Percentiles rank a stretch among this genome's conserved stretches.
These are phyloP conservation scores for Vinca minor DNA, from an alignment of 257 asterid species.

Conservation along the genomic window DNA sequence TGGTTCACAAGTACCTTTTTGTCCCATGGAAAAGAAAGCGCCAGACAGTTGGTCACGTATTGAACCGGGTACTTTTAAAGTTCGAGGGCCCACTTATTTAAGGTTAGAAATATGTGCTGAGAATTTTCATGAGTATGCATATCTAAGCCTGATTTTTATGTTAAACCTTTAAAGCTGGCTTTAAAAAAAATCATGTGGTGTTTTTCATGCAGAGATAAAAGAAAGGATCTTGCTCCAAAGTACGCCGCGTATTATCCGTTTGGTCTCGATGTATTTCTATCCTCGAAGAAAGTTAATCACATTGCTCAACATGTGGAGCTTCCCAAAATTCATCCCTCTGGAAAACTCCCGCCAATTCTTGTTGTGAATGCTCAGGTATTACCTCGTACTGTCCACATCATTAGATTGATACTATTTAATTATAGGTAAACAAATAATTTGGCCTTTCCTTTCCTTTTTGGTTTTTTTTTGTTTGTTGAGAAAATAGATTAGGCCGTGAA, in stretches of 20 bases:
- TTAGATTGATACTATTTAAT: too few species aligned
- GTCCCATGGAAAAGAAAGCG: conserved; percentile 77
- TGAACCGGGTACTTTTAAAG: conserved; percentile 72
- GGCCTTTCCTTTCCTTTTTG: background rate
- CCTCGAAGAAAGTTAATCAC: conserved; percentile 71
- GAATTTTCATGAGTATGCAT: background rate
- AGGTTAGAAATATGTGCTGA: conserved; percentile 33
- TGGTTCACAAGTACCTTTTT: conserved; percentile 87
- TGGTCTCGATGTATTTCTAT: conserved; percentile 84
- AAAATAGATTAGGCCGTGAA: background rate
- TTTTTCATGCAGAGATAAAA: conserved; percentile 60
- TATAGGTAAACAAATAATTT: too few species aligned
- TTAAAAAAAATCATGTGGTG: conserved; percentile 7
- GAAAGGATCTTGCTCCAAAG: conserved; percentile 72
- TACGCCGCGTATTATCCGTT: conserved; percentile 83
- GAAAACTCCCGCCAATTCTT: conserved; percentile 75
- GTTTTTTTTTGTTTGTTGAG: too few species aligned
- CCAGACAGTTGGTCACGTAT: conserved; percentile 86
- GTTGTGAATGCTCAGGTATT: conserved; percentile 97
- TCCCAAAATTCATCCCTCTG: conserved; percentile 49
- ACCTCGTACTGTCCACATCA: background rate
- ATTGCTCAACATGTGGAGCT: conserved; percentile 79
- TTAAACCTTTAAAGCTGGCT: background rate
- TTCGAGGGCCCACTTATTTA: conserved; percentile 72
- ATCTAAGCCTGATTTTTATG: background rate